Percentiles rank a stretch among this genome's conserved stretches.
These are phyloP conservation scores for Candida sp. DNA, from an alignment of 1,139 yeast genomes.

Conservation along the genomic window DNA sequence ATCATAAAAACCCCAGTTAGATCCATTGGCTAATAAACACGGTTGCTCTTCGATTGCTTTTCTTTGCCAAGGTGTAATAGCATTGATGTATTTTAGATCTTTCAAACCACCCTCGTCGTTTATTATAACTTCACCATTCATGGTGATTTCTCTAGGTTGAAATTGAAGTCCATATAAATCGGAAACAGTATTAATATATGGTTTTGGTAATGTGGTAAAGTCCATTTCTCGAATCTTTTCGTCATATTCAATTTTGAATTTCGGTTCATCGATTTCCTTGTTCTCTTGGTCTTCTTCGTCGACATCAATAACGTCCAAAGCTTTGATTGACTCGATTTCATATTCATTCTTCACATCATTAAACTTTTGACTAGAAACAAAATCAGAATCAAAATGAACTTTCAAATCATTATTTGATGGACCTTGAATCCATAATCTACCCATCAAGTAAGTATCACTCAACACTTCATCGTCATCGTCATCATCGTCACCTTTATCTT, in stretches of 20 bases:
- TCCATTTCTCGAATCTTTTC: slow-evolving; percentile 12
- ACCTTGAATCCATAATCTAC: slow-evolving; percentile 92
- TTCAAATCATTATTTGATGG: slow-evolving; percentile 66
- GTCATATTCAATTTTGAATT: not conserved
- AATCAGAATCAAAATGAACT: slow-evolving; percentile 13
- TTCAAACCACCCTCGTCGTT: slow-evolving; percentile 45
- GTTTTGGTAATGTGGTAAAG: slow-evolving; percentile 13
- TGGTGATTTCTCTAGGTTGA: slow-evolving; percentile 13
- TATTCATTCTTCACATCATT: slow-evolving; percentile 4
- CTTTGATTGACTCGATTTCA: not conserved
- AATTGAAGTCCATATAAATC: slow-evolving; percentile 17
- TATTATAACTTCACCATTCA: slow-evolving; percentile 18
- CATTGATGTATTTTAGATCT: slow-evolving; percentile 14
- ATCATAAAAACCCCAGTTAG: slow-evolving; percentile 74
- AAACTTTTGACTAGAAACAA: slow-evolving; percentile 5
- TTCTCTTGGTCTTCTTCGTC: not conserved
- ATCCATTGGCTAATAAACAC: slow-evolving; percentile 46
- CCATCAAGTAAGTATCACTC: slow-evolving; percentile 74
- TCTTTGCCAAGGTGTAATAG: slow-evolving; percentile 49
- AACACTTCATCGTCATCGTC: slow-evolving; percentile 37
- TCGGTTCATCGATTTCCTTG: slow-evolving; percentile 9
- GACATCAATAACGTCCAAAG: not conserved
- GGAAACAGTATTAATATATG: slow-evolving; percentile 16
- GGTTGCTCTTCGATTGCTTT: slow-evolving; percentile 69
- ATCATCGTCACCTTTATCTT: slow-evolving; percentile 30